Evolutionary conservation across 139 green algal genomes (phyloP).

Genomic region (Trebouxia sp.): DNA sequence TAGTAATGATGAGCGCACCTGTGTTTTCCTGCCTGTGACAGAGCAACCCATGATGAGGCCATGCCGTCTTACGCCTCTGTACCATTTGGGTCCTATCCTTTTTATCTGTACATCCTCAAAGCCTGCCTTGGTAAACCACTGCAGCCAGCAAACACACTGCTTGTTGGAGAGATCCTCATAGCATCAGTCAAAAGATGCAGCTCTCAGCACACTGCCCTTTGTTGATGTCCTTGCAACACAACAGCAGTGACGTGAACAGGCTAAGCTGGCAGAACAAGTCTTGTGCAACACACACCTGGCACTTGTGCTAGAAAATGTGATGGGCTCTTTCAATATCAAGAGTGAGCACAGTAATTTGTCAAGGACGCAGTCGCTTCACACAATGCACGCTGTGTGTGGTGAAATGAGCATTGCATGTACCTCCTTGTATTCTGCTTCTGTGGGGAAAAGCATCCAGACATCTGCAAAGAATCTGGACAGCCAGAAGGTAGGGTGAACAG

Average conservation of each 20-base stretch:
- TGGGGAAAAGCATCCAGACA: slow-evolving; percentile 97
- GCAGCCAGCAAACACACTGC: neutral
- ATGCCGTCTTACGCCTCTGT: slow-evolving; percentile 89
- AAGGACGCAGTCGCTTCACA: too few relatives aligned
- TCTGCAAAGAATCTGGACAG: slow-evolving; percentile 87
- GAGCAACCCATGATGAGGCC: slow-evolving; percentile 98
- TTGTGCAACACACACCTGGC: too few relatives aligned
- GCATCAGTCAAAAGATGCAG: neutral
- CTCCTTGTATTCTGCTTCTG: slow-evolving; percentile 93
- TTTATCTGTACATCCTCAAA: slow-evolving; percentile 92
- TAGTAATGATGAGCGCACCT: slow-evolving; percentile 35
- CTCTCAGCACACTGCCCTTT: too few relatives aligned
- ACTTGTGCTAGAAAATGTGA: too few relatives aligned
- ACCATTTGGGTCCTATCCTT: slow-evolving; percentile 94
- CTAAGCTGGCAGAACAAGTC: too few relatives aligned
- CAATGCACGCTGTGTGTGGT: too few relatives aligned
- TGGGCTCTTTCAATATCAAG: too few relatives aligned
- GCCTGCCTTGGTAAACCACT: slow-evolving; percentile 93
- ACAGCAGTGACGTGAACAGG: neutral
- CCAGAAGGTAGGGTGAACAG: slow-evolving; percentile 89
- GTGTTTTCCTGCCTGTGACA: slow-evolving; percentile 86
- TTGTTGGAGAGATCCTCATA: neutral
- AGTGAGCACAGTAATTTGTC: too few relatives aligned
- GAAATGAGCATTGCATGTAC: too few relatives aligned
- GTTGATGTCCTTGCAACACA: neutral